Evolutionary conservation across 1,284 basidiomycete species (phyloP).

Genomic region (Ustilago tritici): DNA sequence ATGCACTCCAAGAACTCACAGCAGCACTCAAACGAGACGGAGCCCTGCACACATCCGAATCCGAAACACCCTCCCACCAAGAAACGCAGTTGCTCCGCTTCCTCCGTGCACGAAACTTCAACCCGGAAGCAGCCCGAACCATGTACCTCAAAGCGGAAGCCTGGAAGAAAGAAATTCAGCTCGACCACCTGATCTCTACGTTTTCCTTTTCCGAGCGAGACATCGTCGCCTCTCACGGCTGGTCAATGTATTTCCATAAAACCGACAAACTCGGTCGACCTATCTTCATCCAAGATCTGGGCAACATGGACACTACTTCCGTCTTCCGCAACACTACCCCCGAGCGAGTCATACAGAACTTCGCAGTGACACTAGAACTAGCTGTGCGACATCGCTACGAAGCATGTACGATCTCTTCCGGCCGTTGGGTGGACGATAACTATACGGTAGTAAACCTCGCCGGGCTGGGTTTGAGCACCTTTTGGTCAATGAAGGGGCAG

Average conservation of each 20-base stretch:
- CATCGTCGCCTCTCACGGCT: slow-evolving; percentile 57
- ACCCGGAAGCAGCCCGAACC: slow-evolving; percentile 47
- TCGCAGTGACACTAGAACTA: slow-evolving; percentile 65
- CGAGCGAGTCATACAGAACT: slow-evolving; percentile 64
- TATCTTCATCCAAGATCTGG: slow-evolving; percentile 67
- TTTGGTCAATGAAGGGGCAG: slow-evolving; percentile 65
- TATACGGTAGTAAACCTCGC: slow-evolving; percentile 66
- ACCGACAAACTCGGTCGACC: slow-evolving; percentile 63
- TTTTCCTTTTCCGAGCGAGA: slow-evolving; percentile 62
- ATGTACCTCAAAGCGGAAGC: slow-evolving; percentile 64
- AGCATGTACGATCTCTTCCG: slow-evolving; percentile 48
- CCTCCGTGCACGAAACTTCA: slow-evolving; percentile 63
- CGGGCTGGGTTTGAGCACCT: slow-evolving; percentile 62
- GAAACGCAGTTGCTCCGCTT: slow-evolving; percentile 61
- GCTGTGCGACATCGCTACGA: slow-evolving; percentile 62
- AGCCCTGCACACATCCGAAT: slow-evolving; percentile 27
- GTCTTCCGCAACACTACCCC: slow-evolving; percentile 60
- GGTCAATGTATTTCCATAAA: slow-evolving; percentile 69
- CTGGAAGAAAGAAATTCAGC: slow-evolving; percentile 60
- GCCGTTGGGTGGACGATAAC: slow-evolving; percentile 65
- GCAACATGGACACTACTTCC: slow-evolving; percentile 52
- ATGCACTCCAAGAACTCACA: slow-evolving; percentile 51
- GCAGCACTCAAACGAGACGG: slow-evolving; percentile 35
- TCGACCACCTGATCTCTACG: slow-evolving; percentile 51
- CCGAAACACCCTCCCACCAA: slow-evolving; percentile 41